Evolutionary conservation across 306 rosid species (phyloP), one percentile per base, ranked within the genome.

Genomic region (Inga laurina): DNA sequence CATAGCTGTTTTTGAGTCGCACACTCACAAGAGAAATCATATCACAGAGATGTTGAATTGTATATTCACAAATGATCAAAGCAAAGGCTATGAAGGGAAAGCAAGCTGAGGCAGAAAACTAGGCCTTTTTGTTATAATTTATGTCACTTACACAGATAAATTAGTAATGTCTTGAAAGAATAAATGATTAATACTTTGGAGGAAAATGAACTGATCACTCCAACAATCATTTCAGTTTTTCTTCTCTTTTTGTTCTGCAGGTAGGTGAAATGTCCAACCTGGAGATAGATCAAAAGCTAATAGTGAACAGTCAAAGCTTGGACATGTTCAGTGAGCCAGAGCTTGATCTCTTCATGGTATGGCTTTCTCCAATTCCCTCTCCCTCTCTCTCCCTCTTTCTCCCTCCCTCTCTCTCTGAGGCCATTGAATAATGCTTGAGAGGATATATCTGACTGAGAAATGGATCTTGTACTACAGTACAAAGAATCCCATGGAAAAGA

Each of bases 311-410:
- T 27, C 71, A 83, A 48, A 86, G 85, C 79, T 52, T 80, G 48
- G 90, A 83, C 78, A 85, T 52, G 88, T 81, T 79, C 35, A 87
- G 72, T 75, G 92, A 89, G 8, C 72, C 93, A 62, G 98, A 94
- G 80, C 95, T 94, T 72, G 98, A 94, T 88, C 90, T 86, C 79
- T 94, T 94, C 92, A 94, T 94, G 98, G 98, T 92, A 87, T 80
- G 27, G 27, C 56, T 12, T 77, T 57, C 34, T 34, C 27, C 59
- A 19, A 6, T 18, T 6, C 59, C n/a, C 57, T 0, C 45, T 22
- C 46, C 69, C 71, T 8, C 41, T 68, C 65, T 43, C 72, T 27
- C 46, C 2, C 10, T 64, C 69, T 30, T 43, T 32, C 43, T 65
- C 18, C 4, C 34, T 10, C 67, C 4, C 34, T 9, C 34, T 9